These are phyloP conservation scores for Endoconidiophora laricicola DNA, from an alignment of 2,329 filamentous ascomycete genomes.

Conservation along the genomic window DNA sequence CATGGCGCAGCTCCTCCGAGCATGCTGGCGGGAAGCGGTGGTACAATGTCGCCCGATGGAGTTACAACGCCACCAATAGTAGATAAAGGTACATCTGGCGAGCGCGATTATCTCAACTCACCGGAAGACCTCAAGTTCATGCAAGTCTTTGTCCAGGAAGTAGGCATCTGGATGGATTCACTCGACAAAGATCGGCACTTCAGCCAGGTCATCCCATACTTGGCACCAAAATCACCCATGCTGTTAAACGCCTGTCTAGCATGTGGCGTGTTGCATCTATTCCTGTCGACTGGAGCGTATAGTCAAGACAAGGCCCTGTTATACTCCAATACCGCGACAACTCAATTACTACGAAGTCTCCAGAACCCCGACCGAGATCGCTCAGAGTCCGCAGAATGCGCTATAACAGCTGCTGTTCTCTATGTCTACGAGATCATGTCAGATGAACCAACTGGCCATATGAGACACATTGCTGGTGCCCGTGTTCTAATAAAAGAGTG, in stretches of 20 bases:
- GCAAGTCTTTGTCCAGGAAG: conserved; percentile 82
- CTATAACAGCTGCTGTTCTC: conserved; percentile 71
- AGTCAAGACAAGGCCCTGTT: conserved; percentile 49
- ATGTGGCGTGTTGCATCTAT: conserved; percentile 71
- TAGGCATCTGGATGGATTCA: conserved; percentile 87
- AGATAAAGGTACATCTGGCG: conserved; percentile 21
- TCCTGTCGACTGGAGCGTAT: conserved; percentile 36
- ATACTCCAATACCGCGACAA: conserved; percentile 77
- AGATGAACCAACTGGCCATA: conserved; percentile 58
- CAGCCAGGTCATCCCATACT: conserved; percentile 65
- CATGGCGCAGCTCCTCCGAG: conserved; percentile 17
- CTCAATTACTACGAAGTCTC: conserved; percentile 55
- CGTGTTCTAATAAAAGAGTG: conserved; percentile 79
- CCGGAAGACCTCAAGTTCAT: conserved; percentile 74
- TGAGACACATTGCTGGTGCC: conserved; percentile 78
- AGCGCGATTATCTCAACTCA: conserved; percentile 49
- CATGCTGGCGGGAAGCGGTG: conserved; percentile 10
- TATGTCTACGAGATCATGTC: conserved; percentile 92
- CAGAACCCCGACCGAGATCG: conserved; percentile 58
- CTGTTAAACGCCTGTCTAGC: conserved; percentile 76
- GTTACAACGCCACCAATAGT: conserved; percentile 25
- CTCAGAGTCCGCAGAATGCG: conserved; percentile 60
- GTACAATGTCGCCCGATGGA: conserved; percentile 17
- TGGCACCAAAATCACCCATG: conserved; percentile 70
- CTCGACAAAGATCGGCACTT: conserved; percentile 80